Conservation (phyloP, 169 alveolate genomes). For the Hammondia hammondi region DNA sequence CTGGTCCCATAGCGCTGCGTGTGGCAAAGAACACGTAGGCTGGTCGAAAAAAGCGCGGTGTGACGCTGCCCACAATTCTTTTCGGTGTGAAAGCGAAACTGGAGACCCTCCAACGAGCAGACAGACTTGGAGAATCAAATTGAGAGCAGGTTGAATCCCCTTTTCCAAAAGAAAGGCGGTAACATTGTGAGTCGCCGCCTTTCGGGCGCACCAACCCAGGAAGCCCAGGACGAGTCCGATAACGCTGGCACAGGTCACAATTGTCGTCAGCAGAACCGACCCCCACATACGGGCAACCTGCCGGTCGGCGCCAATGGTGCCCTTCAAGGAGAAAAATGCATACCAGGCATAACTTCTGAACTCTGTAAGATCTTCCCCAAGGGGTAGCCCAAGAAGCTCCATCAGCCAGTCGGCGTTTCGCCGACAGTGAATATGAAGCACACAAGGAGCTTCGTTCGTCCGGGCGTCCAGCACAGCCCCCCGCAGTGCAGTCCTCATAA, state of each 20-base stretch:
- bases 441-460: conserved; percentile 49
- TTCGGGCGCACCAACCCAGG: background rate
- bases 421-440: conserved; percentile 57
- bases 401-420: conserved; percentile 48
- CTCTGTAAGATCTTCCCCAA: background rate
- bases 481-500: background rate
- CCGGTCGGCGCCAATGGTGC: background rate
- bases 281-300: background rate
- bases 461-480: conserved; percentile 31
- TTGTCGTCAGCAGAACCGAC: background rate
- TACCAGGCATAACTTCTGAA: background rate
- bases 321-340: background rate
- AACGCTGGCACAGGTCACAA: background rate
- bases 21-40: background rate
- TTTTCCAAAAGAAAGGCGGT: background rate
- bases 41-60: too few relatives aligned
- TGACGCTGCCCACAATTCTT: too few relatives aligned
- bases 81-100: too few relatives aligned
- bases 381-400: conserved; percentile 29
- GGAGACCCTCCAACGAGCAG: too few relatives aligned
- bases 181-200: background rate
- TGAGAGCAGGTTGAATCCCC: background rate
- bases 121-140: background rate
- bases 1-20: background rate
- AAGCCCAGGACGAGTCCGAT: background rate